A percentile compares a stretch with the other conserved stretches of the same genome.
Evolutionary conservation across 1,284 basidiomycete species (phyloP).

Genomic region (Volvariella surrecta): DNA sequence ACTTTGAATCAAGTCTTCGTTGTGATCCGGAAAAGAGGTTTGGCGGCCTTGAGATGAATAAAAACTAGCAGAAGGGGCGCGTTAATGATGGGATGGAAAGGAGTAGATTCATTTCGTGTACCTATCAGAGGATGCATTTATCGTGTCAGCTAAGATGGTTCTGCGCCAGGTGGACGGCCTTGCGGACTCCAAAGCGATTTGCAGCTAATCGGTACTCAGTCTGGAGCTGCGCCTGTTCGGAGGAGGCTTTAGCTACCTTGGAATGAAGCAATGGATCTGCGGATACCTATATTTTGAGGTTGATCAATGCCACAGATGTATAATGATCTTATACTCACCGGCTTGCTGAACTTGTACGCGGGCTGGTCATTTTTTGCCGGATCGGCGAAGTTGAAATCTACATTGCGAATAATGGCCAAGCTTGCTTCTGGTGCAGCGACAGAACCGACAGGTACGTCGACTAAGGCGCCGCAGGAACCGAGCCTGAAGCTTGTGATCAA

Average conservation of each 20-base stretch:
- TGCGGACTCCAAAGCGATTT: constrained; percentile 33
- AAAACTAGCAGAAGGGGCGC: constrained; percentile 38
- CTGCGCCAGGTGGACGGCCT: constrained; percentile 30
- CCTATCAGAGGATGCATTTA: constrained; percentile 77
- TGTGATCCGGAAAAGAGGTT: constrained; percentile 74
- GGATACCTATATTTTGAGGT: constrained; percentile 28
- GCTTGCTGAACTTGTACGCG: constrained; percentile 66
- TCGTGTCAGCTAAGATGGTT: constrained; percentile 35
- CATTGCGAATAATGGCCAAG: constrained; percentile 64
- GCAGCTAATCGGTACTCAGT: constrained; percentile 29
- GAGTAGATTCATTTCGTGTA: constrained; percentile 14
- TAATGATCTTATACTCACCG: constrained; percentile 30
- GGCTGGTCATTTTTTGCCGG: constrained; percentile 30
- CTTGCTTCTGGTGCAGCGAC: constrained; percentile 65
- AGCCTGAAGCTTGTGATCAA: constrained; percentile 33
- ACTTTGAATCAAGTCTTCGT: constrained; percentile 53
- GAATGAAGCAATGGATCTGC: constrained; percentile 47
- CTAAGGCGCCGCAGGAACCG: constrained; percentile 74
- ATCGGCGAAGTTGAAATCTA: constrained; percentile 64
- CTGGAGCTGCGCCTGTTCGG: neutral
- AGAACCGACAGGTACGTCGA: constrained; percentile 63
- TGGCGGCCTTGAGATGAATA: constrained; percentile 80
- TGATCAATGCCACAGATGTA: neutral
- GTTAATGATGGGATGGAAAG: constrained; percentile 4
- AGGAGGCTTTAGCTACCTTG: constrained; percentile 27